A percentile compares a stretch with the other conserved stretches of the same genome.
Evolutionary conservation across 345 rosid species (phyloP).

Genomic region (Leavenworthia alabamica): DNA sequence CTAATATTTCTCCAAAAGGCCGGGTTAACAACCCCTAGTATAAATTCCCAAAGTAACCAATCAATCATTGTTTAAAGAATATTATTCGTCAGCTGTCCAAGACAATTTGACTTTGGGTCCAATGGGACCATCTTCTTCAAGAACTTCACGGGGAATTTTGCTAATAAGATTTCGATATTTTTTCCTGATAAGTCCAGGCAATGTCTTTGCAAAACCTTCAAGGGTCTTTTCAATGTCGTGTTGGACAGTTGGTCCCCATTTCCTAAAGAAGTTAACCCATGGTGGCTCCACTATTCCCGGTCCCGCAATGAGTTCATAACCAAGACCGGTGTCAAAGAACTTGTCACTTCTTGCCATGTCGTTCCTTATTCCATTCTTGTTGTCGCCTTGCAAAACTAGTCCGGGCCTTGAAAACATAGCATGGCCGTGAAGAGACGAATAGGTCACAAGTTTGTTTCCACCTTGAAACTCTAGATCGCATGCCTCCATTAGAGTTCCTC

Average conservation of each 20-base stretch:
- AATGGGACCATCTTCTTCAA: constrained; percentile 67
- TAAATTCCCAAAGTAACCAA: neutral
- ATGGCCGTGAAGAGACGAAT: constrained; percentile 67
- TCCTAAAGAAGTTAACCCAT: constrained; percentile 58
- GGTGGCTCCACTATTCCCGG: constrained; percentile 36
- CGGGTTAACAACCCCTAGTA: too few relatives aligned
- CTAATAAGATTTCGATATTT: constrained; percentile 38
- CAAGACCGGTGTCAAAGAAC: constrained; percentile 35
- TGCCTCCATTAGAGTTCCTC: constrained; percentile 53
- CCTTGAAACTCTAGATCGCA: constrained; percentile 54
- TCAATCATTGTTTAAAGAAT: neutral
- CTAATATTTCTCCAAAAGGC: too few relatives aligned
- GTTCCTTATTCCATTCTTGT: constrained; percentile 52
- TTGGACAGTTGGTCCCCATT: constrained; percentile 64
- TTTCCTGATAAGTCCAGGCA: constrained; percentile 41
- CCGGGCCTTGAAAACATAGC: constrained; percentile 69
- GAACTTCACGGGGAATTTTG: constrained; percentile 47
- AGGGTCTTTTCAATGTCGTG: constrained; percentile 39
- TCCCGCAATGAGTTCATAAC: constrained; percentile 40
- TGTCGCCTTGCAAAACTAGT: constrained; percentile 56
- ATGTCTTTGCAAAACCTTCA: constrained; percentile 31
- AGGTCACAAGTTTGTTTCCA: constrained; percentile 52
- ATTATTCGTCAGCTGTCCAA: constrained; percentile 53
- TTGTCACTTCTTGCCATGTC: constrained; percentile 58
- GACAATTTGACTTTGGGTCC: constrained; percentile 60